A percentile compares a stretch with the other conserved stretches of the same genome.
Evolutionary conservation across 257 asterid species (phyloP).

Genomic region (Ophiorrhiza pumila): DNA sequence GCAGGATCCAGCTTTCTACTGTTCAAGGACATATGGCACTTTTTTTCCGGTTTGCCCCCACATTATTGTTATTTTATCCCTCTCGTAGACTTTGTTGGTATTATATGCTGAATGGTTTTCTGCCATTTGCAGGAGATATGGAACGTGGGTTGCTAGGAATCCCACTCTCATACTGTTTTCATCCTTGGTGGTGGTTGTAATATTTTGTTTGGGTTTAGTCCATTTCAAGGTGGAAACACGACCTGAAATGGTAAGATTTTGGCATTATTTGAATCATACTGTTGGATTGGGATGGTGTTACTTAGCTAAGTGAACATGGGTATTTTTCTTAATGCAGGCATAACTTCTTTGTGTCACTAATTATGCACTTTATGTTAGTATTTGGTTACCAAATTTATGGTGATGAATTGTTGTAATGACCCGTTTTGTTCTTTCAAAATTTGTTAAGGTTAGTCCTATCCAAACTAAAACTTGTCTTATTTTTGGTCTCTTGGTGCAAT

Average conservation of each 20-base stretch:
- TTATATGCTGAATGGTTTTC: not conserved
- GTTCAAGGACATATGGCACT: constrained; percentile 95
- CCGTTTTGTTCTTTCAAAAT: no score
- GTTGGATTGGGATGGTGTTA: not conserved
- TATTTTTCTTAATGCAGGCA: not conserved
- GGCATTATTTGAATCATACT: not conserved
- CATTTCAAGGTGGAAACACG: constrained; percentile 92
- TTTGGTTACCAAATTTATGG: no score
- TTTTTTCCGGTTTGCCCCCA: constrained; percentile 66
- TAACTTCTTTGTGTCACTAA: not conserved
- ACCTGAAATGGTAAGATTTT: constrained; percentile 77
- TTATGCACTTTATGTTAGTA: not conserved
- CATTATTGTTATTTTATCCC: constrained; percentile 11
- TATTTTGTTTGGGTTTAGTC: constrained; percentile 84
- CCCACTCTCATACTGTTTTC: constrained; percentile 78
- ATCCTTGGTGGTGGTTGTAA: constrained; percentile 61
- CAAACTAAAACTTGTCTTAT: not conserved
- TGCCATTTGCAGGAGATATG: constrained; percentile 71
- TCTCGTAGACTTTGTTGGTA: constrained; percentile 13
- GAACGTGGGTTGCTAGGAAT: constrained; percentile 97
- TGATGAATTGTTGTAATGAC: no score
- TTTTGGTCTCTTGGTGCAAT: constrained; percentile 1
- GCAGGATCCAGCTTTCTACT: constrained; percentile 76
- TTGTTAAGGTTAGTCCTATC: no score
- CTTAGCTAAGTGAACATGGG: not conserved